These are phyloP conservation scores for Pichia sp. DNA, from an alignment of 1,139 yeast genomes.

Conservation along the genomic window DNA sequence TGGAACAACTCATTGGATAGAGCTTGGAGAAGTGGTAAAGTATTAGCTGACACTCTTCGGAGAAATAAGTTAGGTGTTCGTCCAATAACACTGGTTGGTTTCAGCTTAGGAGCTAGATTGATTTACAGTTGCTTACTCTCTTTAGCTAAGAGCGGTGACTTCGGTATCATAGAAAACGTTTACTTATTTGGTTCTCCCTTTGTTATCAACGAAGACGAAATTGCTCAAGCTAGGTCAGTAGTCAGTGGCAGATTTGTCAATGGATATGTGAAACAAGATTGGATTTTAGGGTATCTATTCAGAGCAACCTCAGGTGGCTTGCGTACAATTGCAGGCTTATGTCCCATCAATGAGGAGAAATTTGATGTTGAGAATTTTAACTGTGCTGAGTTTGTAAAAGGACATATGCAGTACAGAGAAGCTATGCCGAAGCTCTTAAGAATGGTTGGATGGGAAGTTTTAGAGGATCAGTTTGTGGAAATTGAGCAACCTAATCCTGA, in stretches of 20 bases:
- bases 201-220: slow-evolving; percentile 71
- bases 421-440: slow-evolving; percentile 81
- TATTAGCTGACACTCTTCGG: slow-evolving; percentile 85
- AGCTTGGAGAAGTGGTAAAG: slow-evolving; percentile 94
- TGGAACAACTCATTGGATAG: slow-evolving; percentile 97
- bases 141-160: slow-evolving; percentile 79
- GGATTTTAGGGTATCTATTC: slow-evolving; percentile 93
- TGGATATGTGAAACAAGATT: slow-evolving; percentile 88
- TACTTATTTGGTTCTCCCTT: slow-evolving; percentile 86
- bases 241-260: slow-evolving; percentile 89
- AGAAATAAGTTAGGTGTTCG: slow-evolving; percentile 87
- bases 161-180: slow-evolving; percentile 86
- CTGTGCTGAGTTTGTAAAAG: slow-evolving; percentile 81
- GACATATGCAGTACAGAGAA: slow-evolving; percentile 95
- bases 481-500: slow-evolving; percentile 96
- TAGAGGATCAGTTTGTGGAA: slow-evolving; percentile 89
- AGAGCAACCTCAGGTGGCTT: slow-evolving; percentile 96
- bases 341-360: slow-evolving; percentile 52
- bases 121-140: slow-evolving; percentile 88
- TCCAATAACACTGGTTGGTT: slow-evolving; percentile 90
- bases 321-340: slow-evolving; percentile 83
- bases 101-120: slow-evolving; percentile 89
- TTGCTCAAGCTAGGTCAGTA: slow-evolving; percentile 75
- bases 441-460: slow-evolving; percentile 70
- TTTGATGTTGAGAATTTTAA: slow-evolving; percentile 67